Conservation (phyloP, 371 early-diverging fungal species). For the Capillidium heterosporum region DNA sequence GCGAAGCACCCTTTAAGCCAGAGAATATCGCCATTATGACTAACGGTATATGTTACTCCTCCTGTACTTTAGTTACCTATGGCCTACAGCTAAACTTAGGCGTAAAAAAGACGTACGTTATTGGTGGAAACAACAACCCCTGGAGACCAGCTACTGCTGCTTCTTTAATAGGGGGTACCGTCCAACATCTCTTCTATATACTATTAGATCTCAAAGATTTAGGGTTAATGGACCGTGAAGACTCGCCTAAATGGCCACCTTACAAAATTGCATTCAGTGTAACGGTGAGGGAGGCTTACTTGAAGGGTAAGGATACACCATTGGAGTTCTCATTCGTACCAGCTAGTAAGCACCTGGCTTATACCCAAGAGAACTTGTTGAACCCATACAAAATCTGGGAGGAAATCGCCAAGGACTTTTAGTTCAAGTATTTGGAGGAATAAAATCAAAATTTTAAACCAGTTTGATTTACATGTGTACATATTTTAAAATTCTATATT, state of each 20-base stretch:
- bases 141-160: neutral
- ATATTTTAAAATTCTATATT: too few species aligned
- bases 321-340: neutral
- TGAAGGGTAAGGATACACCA: neutral
- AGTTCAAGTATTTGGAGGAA: too few species aligned
- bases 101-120: neutral
- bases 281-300: neutral
- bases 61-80: neutral
- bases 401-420: neutral
- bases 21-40: neutral
- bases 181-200: neutral
- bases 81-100: neutral
- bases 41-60: neutral
- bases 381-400: neutral
- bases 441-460: too few species aligned
- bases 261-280: neutral
- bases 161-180: neutral
- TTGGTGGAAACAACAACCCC: neutral
- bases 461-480: too few species aligned
- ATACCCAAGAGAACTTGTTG: neutral
- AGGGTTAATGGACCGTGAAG: neutral
- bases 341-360: neutral
- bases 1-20: neutral
- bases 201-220: neutral
- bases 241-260: neutral